Conservation (phyloP, 2,329 filamentous ascomycete species). For the Scedosporium boydii region DNA sequence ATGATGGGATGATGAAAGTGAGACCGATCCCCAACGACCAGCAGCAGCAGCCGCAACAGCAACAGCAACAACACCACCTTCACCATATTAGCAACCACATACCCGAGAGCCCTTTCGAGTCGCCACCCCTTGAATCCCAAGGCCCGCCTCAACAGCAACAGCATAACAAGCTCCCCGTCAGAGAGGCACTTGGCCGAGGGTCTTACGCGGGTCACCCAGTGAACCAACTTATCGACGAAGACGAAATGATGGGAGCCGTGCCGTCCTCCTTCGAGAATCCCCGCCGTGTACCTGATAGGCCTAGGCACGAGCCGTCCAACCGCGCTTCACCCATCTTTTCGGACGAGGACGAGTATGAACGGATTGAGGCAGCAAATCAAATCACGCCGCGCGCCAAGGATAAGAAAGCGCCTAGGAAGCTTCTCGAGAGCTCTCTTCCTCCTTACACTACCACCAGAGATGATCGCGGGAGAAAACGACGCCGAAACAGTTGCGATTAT, state of each 20-base stretch:
- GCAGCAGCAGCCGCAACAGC: background rate
- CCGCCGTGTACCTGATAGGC: background rate
- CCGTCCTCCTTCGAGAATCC: slow-evolving; percentile 6
- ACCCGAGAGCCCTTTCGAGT: background rate
- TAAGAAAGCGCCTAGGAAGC: slow-evolving; percentile 14
- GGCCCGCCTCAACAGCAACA: slow-evolving; percentile 6
- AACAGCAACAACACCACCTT: slow-evolving; percentile 3
- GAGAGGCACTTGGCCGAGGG: slow-evolving; percentile 23
- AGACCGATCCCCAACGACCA: background rate
- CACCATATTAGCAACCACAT: background rate
- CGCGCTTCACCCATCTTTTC: slow-evolving; percentile 4
- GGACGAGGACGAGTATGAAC: slow-evolving; percentile 11
- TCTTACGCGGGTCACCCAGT: slow-evolving; percentile 12
- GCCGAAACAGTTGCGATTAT: slow-evolving; percentile 40
- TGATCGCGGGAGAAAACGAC: slow-evolving; percentile 25
- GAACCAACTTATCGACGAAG: slow-evolving; percentile 8
- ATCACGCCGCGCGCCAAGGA: slow-evolving; percentile 6
- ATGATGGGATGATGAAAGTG: slow-evolving; percentile 8
- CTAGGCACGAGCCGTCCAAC: background rate
- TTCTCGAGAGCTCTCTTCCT: slow-evolving; percentile 13
- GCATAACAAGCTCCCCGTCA: slow-evolving; percentile 27
- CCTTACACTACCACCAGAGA: slow-evolving; percentile 13
- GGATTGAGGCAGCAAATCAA: slow-evolving; percentile 7
- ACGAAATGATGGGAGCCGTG: slow-evolving; percentile 15
- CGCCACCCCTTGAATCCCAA: background rate